These are phyloP conservation scores for Tuber magnatum DNA, from an alignment of 495 filamentous ascomycete species.

Conservation along the genomic window DNA sequence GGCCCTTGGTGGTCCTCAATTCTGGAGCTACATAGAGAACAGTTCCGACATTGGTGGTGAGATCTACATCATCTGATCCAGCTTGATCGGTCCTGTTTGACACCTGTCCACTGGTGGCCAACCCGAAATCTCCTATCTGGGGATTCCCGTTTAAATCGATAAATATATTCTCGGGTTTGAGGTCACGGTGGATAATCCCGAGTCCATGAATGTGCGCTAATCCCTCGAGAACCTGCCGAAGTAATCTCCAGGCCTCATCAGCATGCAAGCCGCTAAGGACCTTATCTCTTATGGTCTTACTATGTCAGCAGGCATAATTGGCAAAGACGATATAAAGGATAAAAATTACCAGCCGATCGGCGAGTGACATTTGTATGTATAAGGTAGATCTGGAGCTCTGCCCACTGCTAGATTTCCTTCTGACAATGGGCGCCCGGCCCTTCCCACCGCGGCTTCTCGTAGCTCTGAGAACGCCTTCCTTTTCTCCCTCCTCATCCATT, in stretches of 20 bases:
- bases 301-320: conserved; percentile 15
- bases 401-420: background rate
- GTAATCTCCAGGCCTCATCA: conserved; percentile 78
- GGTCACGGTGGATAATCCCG: conserved; percentile 89
- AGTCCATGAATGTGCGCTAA: conserved; percentile 81
- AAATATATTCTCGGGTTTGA: conserved; percentile 98
- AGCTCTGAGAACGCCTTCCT: conserved; percentile 29
- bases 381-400: conserved; percentile 44
- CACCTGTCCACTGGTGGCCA: conserved; percentile 76
- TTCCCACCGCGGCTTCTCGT: conserved; percentile 24
- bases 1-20: conserved; percentile 59
- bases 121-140: conserved; percentile 91
- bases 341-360: conserved; percentile 70
- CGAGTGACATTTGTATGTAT: conserved; percentile 96
- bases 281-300: conserved; percentile 78
- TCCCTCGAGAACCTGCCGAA: conserved; percentile 86
- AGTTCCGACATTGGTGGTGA: conserved; percentile 88
- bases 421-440: conserved; percentile 42
- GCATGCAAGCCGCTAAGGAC: conserved; percentile 67
- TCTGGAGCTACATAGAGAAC: conserved; percentile 92
- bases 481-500: conserved; percentile 39
- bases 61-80: conserved; percentile 25
- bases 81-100: conserved; percentile 43
- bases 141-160: conserved; percentile 84
- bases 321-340: background rate